These are phyloP conservation scores for Aphanomyces invadans DNA, from an alignment of 352 stramenopile genomes.

Conservation along the genomic window DNA sequence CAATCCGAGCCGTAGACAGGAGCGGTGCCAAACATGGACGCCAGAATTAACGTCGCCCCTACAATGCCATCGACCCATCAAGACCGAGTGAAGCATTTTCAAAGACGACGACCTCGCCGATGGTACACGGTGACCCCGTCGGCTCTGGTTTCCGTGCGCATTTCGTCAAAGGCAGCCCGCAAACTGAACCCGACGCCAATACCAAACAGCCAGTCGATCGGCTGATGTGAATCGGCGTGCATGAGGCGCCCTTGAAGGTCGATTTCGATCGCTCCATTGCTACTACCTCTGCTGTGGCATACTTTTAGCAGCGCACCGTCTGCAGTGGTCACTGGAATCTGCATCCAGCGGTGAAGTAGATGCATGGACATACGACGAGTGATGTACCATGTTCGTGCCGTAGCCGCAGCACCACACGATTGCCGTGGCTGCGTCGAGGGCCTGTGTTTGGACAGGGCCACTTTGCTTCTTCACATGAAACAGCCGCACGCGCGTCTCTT, in stretches of 20 bases:
- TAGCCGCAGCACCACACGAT: conserved; percentile 84
- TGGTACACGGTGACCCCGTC: conserved; percentile 85
- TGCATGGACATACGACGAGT: not conserved
- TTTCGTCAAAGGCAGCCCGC: conserved; percentile 65
- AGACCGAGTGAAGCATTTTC: not conserved
- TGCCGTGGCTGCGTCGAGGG: conserved; percentile 53
- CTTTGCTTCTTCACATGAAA: conserved; percentile 61
- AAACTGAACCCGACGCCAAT: conserved; percentile 76
- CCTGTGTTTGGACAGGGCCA: conserved; percentile 48
- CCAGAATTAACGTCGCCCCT: conserved; percentile 55
- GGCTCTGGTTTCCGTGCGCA: conserved; percentile 58
- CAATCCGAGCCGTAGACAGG: conserved; percentile 46
- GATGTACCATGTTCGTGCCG: conserved; percentile 47
- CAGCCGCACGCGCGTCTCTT: conserved; percentile 57
- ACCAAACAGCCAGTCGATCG: conserved; percentile 42
- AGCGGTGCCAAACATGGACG: conserved; percentile 46
- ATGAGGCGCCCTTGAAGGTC: conserved; percentile 50
- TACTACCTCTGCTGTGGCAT: conserved; percentile 35
- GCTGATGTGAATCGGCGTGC: not conserved
- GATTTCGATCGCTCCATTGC: conserved; percentile 64
- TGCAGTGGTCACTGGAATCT: conserved; percentile 33
- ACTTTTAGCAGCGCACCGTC: conserved; percentile 38
- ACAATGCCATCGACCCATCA: not conserved
- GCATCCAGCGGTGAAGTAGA: no score
- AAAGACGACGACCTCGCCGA: conserved; percentile 31